Base-by-base conservation (phyloP, 352 stramenopile genomes). In the Peronospora tabacina region DNA sequence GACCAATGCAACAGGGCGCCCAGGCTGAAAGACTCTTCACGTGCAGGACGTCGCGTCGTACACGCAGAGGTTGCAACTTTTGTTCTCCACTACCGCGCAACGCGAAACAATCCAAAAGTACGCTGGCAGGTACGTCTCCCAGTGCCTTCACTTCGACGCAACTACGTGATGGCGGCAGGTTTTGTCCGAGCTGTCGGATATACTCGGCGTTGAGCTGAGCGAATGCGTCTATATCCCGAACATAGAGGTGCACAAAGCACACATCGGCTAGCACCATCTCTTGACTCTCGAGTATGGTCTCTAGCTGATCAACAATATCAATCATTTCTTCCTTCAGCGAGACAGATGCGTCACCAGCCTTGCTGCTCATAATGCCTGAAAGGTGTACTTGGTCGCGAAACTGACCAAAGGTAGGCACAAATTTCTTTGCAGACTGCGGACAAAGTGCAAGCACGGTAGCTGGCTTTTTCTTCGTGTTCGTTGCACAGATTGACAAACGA, bases 1-100 rank as follows among this genome's bases (percentile, higher is more conserved):
- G 97, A 2, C 97, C 97, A 53, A 99, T 98, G 74, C 96, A 99
- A 30, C 97, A 90, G 0, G 97, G 97, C 5, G 96, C 97, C 96
- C 96, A 99, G 16, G 82, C 61, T 3, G 90, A 98, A 41, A 98
- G 85, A 49, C 95, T 98, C 64, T 96, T 89, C 12, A 99, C 89
- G 47, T 99, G 94, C 16, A 98, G 66, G 40, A 96, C 91, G 45
- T 97, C 75, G 24, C 81, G 74, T 29, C 70, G 62, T 28, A 85
- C 63, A 17, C 75, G 73, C 20, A 75, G 44, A n/a, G 66, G 58
- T n/a, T 72, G 62, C 39, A 81, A 40, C 52, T 88, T 89, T 58
- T 75, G 66, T 24, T 54, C 48, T 1, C 79, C 81, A 54, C 77
- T 87, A 2, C 82, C 80, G 34, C 72, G 68, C 37, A 97, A 68